Conservation (phyloP, 345 rosid species). For the Aurinia saxatilis region DNA sequence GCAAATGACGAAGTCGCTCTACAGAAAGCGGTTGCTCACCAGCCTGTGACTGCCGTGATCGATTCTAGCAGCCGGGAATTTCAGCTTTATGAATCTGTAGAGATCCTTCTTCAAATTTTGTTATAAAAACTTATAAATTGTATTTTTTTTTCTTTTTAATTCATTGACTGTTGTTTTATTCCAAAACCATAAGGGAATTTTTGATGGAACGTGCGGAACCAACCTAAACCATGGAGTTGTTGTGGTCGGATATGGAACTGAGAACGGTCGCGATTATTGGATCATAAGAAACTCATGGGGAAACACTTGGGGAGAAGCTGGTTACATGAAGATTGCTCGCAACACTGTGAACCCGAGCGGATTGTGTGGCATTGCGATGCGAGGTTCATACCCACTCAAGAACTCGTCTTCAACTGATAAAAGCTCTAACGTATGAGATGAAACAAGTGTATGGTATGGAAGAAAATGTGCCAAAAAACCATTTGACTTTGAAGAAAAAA, state of each 20-base stretch:
- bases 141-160: neutral
- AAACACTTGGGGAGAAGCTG: conserved; percentile 64
- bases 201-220: conserved; percentile 7
- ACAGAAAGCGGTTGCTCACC: conserved; percentile 54
- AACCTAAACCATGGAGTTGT: conserved; percentile 72
- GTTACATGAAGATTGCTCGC: conserved; percentile 62
- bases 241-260: conserved; percentile 70
- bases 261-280: conserved; percentile 66
- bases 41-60: conserved; percentile 67
- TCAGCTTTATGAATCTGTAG: conserved; percentile 68
- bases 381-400: conserved; percentile 78
- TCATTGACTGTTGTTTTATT: no score
- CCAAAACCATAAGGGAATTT: no score
- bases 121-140: neutral
- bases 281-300: conserved; percentile 87
- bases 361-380: conserved; percentile 80
- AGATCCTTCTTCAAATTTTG: neutral
- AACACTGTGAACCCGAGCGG: conserved; percentile 40
- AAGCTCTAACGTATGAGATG: conserved; percentile 15
- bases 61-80: conserved; percentile 72
- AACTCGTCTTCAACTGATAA: neutral
- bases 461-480: neutral
- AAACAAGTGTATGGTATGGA: neutral
- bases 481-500: neutral
- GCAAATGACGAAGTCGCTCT: conserved; percentile 53